These are phyloP conservation scores for Podospora australis DNA, from an alignment of 495 filamentous ascomycete genomes.

Conservation along the genomic window DNA sequence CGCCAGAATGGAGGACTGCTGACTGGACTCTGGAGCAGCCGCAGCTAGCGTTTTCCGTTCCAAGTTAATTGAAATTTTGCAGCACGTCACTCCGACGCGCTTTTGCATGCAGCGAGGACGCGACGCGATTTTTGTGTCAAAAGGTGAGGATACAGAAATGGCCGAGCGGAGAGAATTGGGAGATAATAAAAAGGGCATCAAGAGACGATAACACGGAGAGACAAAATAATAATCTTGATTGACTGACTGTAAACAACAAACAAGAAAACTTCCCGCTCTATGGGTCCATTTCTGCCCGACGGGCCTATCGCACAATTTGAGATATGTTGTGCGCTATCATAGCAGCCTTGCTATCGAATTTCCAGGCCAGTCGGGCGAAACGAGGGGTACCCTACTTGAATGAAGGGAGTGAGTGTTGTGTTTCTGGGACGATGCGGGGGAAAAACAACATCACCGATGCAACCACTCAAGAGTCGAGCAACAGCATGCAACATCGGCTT, in stretches of 20 bases:
- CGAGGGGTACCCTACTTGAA: not conserved
- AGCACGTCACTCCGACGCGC: conserved; percentile 15
- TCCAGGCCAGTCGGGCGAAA: no score
- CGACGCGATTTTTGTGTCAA: conserved; percentile 6
- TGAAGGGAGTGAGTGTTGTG: not conserved
- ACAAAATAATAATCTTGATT: not conserved
- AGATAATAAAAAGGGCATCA: not conserved
- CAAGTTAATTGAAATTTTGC: conserved; percentile 8
- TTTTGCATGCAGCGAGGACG: conserved; percentile 3
- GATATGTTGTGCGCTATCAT: not conserved
- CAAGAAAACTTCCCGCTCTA: not conserved
- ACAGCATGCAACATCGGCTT: no score
- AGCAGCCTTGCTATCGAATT: not conserved
- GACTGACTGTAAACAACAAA: not conserved
- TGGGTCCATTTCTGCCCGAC: not conserved
- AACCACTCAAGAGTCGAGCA: no score
- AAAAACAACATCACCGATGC: no score
- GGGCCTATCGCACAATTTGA: not conserved
- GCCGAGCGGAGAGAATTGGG: not conserved
- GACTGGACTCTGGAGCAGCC: conserved; percentile 6
- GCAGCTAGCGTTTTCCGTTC: conserved; percentile 4
- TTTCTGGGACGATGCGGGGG: no score
- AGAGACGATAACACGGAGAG: no score
- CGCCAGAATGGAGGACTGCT: not conserved
- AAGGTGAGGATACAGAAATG: not conserved